phyloP scores from a whole-genome alignment of 768 basidiomycete species.

The Dendrothele bispora region DNA sequence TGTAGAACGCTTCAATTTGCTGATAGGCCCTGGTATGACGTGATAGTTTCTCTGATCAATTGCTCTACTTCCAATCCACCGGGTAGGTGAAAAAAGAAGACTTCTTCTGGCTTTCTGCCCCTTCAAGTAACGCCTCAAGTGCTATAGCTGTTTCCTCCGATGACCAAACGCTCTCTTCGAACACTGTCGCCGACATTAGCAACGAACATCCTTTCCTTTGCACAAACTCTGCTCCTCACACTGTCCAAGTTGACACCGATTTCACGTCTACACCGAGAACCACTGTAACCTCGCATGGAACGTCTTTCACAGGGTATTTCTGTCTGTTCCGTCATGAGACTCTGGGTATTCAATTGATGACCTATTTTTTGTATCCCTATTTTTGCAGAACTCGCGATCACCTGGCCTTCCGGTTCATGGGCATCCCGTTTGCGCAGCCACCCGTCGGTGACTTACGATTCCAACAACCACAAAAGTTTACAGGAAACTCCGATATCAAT shows the following conservation, averaged over 20 bases:
- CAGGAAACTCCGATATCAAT: constrained; percentile 26
- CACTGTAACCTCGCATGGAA: constrained; percentile 9
- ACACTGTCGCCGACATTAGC: no score
- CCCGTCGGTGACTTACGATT: constrained; percentile 29
- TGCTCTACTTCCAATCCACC: no score
- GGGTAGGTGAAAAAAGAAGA: no score
- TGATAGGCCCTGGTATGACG: no score
- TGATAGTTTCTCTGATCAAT: no score
- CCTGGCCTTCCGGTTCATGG: constrained; percentile 40
- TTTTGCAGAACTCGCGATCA: constrained; percentile 35
- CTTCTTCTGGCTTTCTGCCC: no score
- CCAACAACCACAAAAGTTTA: constrained; percentile 28
- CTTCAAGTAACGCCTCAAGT: no score
- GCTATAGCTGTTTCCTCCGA: no score
- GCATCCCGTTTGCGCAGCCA: constrained; percentile 39
- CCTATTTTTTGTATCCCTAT: not conserved
- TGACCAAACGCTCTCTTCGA: no score
- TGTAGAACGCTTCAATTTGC: not conserved
- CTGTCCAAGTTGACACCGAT: constrained; percentile 15
- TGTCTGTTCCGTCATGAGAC: no score
- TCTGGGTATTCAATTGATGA: not conserved
- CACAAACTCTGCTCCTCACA: constrained; percentile 17
- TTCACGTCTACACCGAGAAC: constrained; percentile 11
- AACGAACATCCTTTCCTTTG: constrained; percentile 15
- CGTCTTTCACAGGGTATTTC: constrained; percentile 14